A percentile compares a stretch with the other conserved stretches of the same genome.
These are phyloP conservation scores for Diaporthe citriasiana DNA, from an alignment of 2,329 filamentous ascomycete species.

Conservation along the genomic window DNA sequence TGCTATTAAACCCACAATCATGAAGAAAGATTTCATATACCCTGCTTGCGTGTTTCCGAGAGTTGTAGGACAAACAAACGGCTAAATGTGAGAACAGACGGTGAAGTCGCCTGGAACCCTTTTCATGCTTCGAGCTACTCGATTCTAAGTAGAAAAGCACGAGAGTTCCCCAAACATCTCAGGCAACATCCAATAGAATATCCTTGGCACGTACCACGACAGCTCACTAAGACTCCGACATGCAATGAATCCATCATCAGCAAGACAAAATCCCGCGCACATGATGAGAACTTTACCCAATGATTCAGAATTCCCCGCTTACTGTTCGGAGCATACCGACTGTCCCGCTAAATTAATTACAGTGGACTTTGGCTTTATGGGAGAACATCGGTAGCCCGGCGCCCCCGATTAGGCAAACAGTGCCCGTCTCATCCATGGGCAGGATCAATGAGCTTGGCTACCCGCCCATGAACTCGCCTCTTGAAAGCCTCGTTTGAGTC, in stretches of 20 bases:
- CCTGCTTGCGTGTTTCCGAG: background rate
- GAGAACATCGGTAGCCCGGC: too few species aligned
- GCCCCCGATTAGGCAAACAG: background rate
- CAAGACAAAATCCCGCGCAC: background rate
- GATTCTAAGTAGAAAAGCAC: too few species aligned
- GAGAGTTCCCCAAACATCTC: background rate
- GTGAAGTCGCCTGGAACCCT: too few species aligned
- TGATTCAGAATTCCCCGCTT: background rate
- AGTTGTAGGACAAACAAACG: too few species aligned
- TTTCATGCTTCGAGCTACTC: too few species aligned
- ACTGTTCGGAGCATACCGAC: background rate
- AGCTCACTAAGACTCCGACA: background rate
- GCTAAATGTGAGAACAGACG: too few species aligned
- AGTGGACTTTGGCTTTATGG: too few species aligned
- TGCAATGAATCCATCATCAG: background rate
- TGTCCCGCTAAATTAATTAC: too few species aligned
- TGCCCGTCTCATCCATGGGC: background rate
- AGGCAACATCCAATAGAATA: background rate
- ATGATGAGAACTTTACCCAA: background rate
- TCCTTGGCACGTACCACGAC: background rate
- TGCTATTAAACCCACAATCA: background rate
- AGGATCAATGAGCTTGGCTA: background rate
- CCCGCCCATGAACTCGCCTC: too few species aligned
- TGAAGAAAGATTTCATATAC: background rate
- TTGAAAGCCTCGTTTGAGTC: fast-evolving